Conservation (phyloP, 2,329 filamentous ascomycete genomes). For the Colletotrichum horii region DNA sequence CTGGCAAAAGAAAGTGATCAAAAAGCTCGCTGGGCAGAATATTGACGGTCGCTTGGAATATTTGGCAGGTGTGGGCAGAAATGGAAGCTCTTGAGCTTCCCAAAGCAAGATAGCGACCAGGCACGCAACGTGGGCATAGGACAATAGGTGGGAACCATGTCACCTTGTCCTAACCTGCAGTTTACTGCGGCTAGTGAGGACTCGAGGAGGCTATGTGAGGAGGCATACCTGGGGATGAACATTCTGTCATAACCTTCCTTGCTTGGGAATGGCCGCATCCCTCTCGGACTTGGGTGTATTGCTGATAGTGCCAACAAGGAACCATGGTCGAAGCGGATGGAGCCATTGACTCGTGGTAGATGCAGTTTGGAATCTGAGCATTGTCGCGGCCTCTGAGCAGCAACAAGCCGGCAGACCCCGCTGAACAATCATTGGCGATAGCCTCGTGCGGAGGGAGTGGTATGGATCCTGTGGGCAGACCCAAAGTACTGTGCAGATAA, state of each 20-base stretch:
- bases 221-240: background rate
- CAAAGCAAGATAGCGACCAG: background rate
- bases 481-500: background rate
- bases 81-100: background rate
- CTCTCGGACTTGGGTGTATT: background rate
- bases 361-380: background rate
- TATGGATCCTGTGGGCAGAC: background rate
- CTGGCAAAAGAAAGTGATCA: background rate
- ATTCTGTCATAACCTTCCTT: background rate
- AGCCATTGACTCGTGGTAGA: background rate
- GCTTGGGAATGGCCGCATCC: background rate
- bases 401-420: background rate
- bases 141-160: background rate
- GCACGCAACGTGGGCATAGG: background rate
- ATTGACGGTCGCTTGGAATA: background rate
- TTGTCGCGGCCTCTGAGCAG: background rate
- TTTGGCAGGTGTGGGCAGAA: background rate
- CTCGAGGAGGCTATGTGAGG: no score
- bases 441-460: background rate
- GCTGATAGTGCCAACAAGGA: background rate
- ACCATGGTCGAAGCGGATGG: background rate
- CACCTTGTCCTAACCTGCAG: background rate
- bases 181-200: background rate
- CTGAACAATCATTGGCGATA: background rate
- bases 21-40: background rate